These are phyloP conservation scores for Fusarium pininemorale DNA, from an alignment of 2,329 filamentous ascomycete species.

Conservation along the genomic window DNA sequence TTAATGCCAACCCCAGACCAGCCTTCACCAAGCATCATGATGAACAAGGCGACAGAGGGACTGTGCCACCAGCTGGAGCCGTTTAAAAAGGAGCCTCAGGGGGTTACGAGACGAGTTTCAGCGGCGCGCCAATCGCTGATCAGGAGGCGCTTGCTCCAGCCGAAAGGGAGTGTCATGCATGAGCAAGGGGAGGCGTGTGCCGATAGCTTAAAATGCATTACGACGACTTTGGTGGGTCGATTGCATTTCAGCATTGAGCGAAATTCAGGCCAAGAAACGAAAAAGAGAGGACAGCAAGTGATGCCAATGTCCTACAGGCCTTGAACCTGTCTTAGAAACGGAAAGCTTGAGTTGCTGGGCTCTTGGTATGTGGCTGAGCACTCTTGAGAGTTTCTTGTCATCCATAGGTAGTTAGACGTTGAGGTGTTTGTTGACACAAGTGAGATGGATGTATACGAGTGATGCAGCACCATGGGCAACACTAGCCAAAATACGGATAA, in stretches of 20 bases:
- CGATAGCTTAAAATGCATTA: slow-evolving; percentile 23
- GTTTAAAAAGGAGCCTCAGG: slow-evolving; percentile 15
- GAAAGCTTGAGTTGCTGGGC: not conserved
- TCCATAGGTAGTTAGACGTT: not conserved
- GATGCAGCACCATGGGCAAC: slow-evolving; percentile 14
- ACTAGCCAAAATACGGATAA: not conserved
- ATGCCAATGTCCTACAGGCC: slow-evolving; percentile 10
- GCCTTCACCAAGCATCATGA: not conserved
- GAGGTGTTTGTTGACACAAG: slow-evolving; percentile 2
- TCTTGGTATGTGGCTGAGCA: slow-evolving; percentile 24
- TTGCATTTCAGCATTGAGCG: slow-evolving; percentile 11
- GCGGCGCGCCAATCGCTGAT: slow-evolving; percentile 31
- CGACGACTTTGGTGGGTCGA: slow-evolving; percentile 32
- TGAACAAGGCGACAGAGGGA: not conserved
- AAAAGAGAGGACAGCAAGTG: not conserved
- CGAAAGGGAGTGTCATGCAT: slow-evolving; percentile 13
- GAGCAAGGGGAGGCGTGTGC: not conserved
- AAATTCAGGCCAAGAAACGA: slow-evolving; percentile 20
- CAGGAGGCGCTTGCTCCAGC: slow-evolving; percentile 11
- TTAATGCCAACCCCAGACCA: not conserved
- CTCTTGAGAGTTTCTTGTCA: slow-evolving; percentile 10
- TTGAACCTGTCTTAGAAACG: slow-evolving; percentile 9
- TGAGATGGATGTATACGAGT: slow-evolving; percentile 6
- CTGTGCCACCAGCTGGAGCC: not conserved
- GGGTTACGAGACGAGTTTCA: slow-evolving; percentile 24